Conservation (phyloP, 768 basidiomycete species). For the Auriscalpium orientale region DNA sequence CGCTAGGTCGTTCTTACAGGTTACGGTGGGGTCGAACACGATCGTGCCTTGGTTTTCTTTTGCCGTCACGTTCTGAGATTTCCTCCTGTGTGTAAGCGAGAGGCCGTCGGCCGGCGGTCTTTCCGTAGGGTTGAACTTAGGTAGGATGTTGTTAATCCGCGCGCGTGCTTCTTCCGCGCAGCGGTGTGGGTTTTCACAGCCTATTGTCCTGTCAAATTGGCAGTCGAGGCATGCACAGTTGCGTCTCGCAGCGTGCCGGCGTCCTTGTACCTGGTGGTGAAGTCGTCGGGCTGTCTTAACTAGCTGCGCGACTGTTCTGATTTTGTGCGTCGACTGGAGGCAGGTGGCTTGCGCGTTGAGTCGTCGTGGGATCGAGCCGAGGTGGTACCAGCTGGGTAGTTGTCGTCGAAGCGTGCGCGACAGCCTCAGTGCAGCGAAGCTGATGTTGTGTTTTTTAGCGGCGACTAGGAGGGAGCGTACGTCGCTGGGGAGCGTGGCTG, state of each 20-base stretch:
- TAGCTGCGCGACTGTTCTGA: neutral
- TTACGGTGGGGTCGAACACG: neutral
- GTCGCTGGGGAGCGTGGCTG: neutral
- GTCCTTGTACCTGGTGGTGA: neutral
- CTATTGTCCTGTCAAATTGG: neutral
- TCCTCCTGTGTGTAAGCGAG: neutral
- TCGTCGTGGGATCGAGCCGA: neutral
- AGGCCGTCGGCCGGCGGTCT: neutral
- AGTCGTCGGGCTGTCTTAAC: neutral
- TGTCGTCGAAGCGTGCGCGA: neutral
- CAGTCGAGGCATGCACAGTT: slow-evolving; percentile 4
- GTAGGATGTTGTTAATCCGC: neutral
- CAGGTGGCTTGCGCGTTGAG: neutral
- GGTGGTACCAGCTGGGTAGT: slow-evolving; percentile 13
- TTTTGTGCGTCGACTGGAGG: slow-evolving; percentile 3
- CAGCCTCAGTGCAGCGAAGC: neutral
- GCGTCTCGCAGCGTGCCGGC: neutral
- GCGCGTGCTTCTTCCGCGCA: neutral
- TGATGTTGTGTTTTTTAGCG: neutral
- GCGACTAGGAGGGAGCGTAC: neutral
- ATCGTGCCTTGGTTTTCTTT: neutral
- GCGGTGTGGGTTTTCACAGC: neutral
- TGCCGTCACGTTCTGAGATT: neutral
- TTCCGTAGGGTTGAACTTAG: neutral
- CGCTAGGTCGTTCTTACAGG: neutral